Evolutionary conservation across 2,329 filamentous ascomycete genomes (phyloP).

Genomic region (Drechslerella stenobrocha): DNA sequence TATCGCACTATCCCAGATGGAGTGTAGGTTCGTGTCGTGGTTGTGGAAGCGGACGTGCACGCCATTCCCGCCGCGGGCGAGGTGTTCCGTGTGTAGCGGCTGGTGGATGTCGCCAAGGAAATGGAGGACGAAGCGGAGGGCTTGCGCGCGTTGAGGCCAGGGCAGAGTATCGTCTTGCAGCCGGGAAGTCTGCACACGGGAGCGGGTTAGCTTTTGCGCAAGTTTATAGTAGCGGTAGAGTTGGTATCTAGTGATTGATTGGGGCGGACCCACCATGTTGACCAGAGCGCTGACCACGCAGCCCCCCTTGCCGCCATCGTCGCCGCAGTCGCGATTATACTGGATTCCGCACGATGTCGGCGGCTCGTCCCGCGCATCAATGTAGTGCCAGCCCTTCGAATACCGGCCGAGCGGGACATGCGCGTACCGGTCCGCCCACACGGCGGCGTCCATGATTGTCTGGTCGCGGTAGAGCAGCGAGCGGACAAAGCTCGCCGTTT

Average conservation of each 20-base stretch:
- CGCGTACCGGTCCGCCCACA: conserved; percentile 69
- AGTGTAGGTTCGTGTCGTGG: conserved; percentile 67
- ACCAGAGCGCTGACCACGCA: conserved; percentile 64
- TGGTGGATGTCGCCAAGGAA: conserved; percentile 73
- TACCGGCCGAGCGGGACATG: conserved; percentile 68
- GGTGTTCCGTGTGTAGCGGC: conserved; percentile 68
- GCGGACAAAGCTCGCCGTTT: conserved; percentile 64
- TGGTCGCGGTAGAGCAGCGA: conserved; percentile 62
- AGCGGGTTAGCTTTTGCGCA: not conserved
- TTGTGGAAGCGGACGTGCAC: conserved; percentile 68
- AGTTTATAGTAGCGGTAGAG: conserved; percentile 53
- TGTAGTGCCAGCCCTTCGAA: conserved; percentile 68
- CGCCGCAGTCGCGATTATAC: conserved; percentile 63
- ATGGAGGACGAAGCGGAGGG: conserved; percentile 63
- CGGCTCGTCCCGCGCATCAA: conserved; percentile 68
- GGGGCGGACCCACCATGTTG: conserved; percentile 50
- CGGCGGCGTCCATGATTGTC: conserved; percentile 67
- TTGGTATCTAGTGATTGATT: no score
- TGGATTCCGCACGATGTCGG: conserved; percentile 64
- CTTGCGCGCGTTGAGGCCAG: conserved; percentile 58
- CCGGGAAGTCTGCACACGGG: conserved; percentile 64
- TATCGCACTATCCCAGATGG: conserved; percentile 74
- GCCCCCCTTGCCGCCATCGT: conserved; percentile 59
- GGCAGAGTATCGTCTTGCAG: conserved; percentile 59
- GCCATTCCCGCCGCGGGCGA: conserved; percentile 68